phyloP scores from a whole-genome alignment of 202 grass and related monocot genomes.

The Schoenoplectus tabernaemontani region DNA sequence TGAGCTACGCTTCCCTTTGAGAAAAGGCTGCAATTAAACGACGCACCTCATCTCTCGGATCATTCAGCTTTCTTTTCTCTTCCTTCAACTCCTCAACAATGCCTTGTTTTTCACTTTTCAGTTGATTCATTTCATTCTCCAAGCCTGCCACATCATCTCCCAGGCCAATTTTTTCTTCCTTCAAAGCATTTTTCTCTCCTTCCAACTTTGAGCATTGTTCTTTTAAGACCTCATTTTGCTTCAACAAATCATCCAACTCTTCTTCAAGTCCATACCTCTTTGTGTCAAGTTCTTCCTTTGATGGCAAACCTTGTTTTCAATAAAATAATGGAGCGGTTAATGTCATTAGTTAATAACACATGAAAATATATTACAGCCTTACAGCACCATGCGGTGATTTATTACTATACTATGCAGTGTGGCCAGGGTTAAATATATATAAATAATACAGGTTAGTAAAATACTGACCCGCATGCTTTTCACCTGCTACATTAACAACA shows the following conservation, averaged over 20 bases:
- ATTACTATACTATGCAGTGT: neutral
- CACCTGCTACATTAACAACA: too few relatives aligned
- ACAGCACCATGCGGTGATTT: neutral
- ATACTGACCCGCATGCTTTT: too few relatives aligned
- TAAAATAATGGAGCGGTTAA: neutral
- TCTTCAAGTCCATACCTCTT: conserved; percentile 31
- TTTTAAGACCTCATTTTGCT: conserved; percentile 47
- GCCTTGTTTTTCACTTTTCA: conserved; percentile 38
- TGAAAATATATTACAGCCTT: neutral
- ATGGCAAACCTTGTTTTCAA: conserved; percentile 23
- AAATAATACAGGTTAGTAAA: too few relatives aligned
- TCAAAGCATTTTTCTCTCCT: conserved; percentile 34
- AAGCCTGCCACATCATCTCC: conserved; percentile 30
- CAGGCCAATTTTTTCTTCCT: conserved; percentile 39
- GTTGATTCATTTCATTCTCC: conserved; percentile 23
- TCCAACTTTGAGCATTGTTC: conserved; percentile 32
- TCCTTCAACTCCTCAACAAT: conserved; percentile 37
- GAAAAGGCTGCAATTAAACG: conserved; percentile 41
- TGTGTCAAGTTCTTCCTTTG: conserved; percentile 26
- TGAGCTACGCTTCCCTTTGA: conserved; percentile 46
- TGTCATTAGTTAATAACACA: neutral
- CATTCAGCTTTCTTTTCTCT: conserved; percentile 53
- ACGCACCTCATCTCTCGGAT: conserved; percentile 64
- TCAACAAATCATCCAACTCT: conserved; percentile 31
- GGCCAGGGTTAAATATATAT: too few relatives aligned